Evolutionary conservation across 176 grass and related monocot species (phyloP).

Genomic region (Musa troglodytarum): DNA sequence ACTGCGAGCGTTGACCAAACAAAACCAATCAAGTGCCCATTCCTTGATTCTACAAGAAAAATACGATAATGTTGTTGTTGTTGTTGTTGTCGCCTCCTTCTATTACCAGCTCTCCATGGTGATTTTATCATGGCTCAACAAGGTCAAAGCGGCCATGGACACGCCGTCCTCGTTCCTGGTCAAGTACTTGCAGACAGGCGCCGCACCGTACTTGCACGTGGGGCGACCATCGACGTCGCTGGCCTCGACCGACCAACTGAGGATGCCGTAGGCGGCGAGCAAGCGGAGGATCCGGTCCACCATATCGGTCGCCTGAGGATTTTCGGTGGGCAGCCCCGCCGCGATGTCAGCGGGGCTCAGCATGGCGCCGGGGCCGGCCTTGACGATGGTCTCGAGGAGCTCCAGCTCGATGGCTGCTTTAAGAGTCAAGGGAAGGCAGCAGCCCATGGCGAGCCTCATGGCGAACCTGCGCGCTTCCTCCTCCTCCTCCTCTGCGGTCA

Average conservation of each 20-base stretch:
- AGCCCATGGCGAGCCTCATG: conserved; percentile 41
- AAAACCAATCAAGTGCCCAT: no score
- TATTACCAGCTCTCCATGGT: conserved; percentile 80
- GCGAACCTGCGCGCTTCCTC: conserved; percentile 80
- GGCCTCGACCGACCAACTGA: conserved; percentile 35
- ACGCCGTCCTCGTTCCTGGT: conserved; percentile 58
- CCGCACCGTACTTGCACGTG: conserved; percentile 29
- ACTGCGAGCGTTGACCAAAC: not conserved
- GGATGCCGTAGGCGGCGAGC: conserved; percentile 57
- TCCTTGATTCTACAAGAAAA: no score
- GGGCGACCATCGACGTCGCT: conserved; percentile 34
- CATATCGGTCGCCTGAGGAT: conserved; percentile 44
- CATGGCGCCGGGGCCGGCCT: conserved; percentile 6
- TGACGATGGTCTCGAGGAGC: conserved; percentile 51
- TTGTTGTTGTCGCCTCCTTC: conserved; percentile 42
- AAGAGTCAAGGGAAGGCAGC: conserved; percentile 84
- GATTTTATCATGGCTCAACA: conserved; percentile 89
- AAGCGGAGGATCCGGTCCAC: conserved; percentile 80
- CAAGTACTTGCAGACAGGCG: conserved; percentile 75
- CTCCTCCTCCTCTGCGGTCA: conserved; percentile 27
- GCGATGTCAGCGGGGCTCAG: conserved; percentile 48
- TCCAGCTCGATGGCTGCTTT: conserved; percentile 85
- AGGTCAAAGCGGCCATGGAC: conserved; percentile 58
- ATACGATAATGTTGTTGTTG: no score
- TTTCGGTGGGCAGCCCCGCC: conserved; percentile 32